Percentiles rank a stretch among this genome's conserved stretches.
Evolutionary conservation across 371 early-diverging fungal genomes (phyloP).

Genomic region (Saksenaea vasiformis): DNA sequence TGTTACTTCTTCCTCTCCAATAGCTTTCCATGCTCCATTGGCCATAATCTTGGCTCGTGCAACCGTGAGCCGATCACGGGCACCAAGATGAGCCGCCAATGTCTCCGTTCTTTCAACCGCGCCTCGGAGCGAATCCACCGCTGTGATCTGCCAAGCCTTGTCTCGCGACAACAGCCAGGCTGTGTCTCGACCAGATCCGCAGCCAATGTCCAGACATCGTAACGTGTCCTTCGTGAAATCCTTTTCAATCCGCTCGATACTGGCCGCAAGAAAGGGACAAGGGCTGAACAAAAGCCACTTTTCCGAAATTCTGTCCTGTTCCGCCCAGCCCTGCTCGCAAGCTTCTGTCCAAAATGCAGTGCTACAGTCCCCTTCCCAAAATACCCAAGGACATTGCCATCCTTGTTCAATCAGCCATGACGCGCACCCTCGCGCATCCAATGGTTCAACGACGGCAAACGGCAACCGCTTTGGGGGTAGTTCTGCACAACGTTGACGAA

Average conservation of each 20-base stretch:
- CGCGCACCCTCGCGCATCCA: constrained; percentile 7
- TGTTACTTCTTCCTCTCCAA: constrained; percentile 3
- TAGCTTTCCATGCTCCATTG: constrained; percentile 33
- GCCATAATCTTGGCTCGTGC: constrained; percentile 32
- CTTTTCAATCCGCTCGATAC: constrained; percentile 28
- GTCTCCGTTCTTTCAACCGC: constrained; percentile 36
- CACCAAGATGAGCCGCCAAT: constrained; percentile 21
- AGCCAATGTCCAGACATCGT: constrained; percentile 46
- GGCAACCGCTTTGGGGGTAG: constrained; percentile 43
- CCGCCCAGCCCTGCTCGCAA: background rate
- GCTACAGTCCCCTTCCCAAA: constrained; percentile 25
- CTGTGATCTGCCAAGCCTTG: constrained; percentile 34
- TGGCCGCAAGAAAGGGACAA: constrained; percentile 28
- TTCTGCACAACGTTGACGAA: constrained; percentile 34
- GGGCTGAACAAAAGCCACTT: constrained; percentile 37
- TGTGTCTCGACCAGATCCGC: constrained; percentile 50
- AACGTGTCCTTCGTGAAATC: background rate
- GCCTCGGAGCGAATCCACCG: constrained; percentile 34
- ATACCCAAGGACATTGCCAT: constrained; percentile 42
- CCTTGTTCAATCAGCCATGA: constrained; percentile 33
- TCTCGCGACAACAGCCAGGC: constrained; percentile 35
- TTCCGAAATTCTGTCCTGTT: background rate
- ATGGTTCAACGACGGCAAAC: constrained; percentile 43
- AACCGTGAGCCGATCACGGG: constrained; percentile 16
- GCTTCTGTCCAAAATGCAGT: constrained; percentile 10